Percentiles rank a stretch among this genome's conserved stretches.
Conservation (phyloP, 2,329 filamentous ascomycete species). For the Malbranchea zuffiana region DNA sequence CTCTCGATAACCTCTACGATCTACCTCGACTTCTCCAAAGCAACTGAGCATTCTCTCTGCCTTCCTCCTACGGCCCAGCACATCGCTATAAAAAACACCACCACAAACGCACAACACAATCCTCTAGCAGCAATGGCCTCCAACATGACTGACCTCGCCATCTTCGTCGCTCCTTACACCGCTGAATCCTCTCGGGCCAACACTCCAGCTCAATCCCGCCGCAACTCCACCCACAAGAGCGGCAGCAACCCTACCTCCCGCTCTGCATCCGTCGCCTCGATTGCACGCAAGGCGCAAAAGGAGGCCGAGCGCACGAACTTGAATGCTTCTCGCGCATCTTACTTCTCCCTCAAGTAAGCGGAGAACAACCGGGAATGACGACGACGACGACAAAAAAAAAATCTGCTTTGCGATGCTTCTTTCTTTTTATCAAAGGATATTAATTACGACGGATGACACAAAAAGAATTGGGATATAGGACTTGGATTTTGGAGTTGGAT, state of each 20-base stretch:
- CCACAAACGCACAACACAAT: neutral
- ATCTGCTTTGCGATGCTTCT: too few species aligned
- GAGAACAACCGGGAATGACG: too few species aligned
- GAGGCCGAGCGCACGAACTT: neutral
- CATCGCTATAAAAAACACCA: conserved; percentile 2
- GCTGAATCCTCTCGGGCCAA: conserved; percentile 5
- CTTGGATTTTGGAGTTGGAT: too few species aligned
- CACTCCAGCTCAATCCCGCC: conserved; percentile 3
- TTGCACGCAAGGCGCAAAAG: conserved; percentile 1
- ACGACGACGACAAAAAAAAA: too few species aligned
- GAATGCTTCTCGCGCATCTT: conserved; percentile 3
- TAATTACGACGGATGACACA: too few species aligned
- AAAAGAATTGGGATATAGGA: too few species aligned
- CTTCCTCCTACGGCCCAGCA: too few species aligned
- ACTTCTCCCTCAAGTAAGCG: conserved; percentile 4
- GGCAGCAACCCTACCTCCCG: neutral
- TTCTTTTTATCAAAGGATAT: too few species aligned
- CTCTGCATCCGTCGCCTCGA: too few species aligned
- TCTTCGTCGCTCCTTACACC: conserved; percentile 3
- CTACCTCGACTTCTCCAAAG: neutral
- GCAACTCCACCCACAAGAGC: conserved; percentile 3
- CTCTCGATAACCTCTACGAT: neutral
- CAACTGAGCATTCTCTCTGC: too few species aligned
- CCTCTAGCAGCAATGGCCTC: neutral
- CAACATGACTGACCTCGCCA: conserved; percentile 4